Conservation (phyloP, 148 eudicot genomes). For the Rhododendron griersonianum region DNA sequence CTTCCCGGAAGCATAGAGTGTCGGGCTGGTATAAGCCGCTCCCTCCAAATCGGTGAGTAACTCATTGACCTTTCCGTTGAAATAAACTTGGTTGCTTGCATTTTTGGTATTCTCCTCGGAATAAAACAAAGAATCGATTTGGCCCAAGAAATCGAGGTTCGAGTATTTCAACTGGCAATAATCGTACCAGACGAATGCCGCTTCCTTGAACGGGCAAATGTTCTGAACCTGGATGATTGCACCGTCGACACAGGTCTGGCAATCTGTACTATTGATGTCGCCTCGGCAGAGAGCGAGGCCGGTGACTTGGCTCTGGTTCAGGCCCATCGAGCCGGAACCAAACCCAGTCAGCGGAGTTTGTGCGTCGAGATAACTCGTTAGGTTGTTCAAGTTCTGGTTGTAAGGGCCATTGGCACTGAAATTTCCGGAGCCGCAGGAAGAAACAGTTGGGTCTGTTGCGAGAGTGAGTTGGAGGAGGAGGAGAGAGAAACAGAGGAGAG, state of each 20-base stretch:
- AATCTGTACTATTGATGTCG: slow-evolving; percentile 22
- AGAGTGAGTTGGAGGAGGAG: neutral
- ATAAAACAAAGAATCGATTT: slow-evolving; percentile 5
- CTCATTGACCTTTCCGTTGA: slow-evolving; percentile 16
- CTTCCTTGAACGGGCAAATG: slow-evolving; percentile 22
- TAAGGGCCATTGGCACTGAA: slow-evolving; percentile 16
- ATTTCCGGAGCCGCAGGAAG: slow-evolving; percentile 12
- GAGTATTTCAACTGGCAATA: slow-evolving; percentile 33
- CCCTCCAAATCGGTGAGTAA: slow-evolving; percentile 19
- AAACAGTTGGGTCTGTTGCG: slow-evolving; percentile 13
- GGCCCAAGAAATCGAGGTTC: slow-evolving; percentile 21
- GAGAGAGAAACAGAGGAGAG: too few relatives aligned
- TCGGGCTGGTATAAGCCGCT: neutral
- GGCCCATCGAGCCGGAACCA: slow-evolving; percentile 17
- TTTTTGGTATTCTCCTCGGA: neutral
- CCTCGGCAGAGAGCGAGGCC: slow-evolving; percentile 42
- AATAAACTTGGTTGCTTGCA: slow-evolving; percentile 10
- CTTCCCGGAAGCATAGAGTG: slow-evolving; percentile 17
- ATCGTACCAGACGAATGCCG: slow-evolving; percentile 40
- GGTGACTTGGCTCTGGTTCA: neutral
- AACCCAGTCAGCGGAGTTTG: slow-evolving; percentile 26
- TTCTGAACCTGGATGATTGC: slow-evolving; percentile 14
- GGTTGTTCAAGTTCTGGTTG: slow-evolving; percentile 18
- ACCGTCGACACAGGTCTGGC: slow-evolving; percentile 24
- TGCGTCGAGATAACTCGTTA: slow-evolving; percentile 13